Evolutionary conservation across 371 early-diverging fungal species (phyloP), one percentile per base, ranked within the genome.

Genomic region (Zancudomyces culisetae): DNA sequence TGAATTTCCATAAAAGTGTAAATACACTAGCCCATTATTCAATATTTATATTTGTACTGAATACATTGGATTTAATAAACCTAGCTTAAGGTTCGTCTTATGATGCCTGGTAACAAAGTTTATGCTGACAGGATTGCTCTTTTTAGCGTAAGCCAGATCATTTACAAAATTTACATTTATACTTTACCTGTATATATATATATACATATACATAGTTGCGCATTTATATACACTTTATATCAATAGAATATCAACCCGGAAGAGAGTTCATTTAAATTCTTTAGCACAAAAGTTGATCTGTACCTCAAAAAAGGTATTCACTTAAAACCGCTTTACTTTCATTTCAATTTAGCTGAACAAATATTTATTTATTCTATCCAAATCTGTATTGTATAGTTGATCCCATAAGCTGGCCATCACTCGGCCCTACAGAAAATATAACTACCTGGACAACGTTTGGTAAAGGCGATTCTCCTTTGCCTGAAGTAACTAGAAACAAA

Each of bases 231-330:
- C n/a, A n/a, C 21, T 49, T 40, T 24, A 19, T 40, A 28, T n/a
- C 35, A 4, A 22, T 42, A 55, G 55, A 42, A 30, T 12, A 27
- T 50, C 26, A 23, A 41, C 26, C 54, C 40, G 15, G 27, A 30
- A 26, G n/a, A 41, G n/a, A 59, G 45, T 28, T 20, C 43, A 42
- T 43, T 20, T 19, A 49, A 26, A 59, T 3, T 3, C n/a, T 3
- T 56, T 10, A 51, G 54, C 21, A 46, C 41, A 57, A 52, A 43
- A 39, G 48, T 45, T 29, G 42, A 57, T 2, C 23, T 58, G 49
- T 13, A 22, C 48, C 27, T 58, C n/a, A 52, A 56, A 26, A 57
- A 43, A 39, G 42, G 26, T 51, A 58, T n/a, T n/a, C n/a, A n/a
- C n/a, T n/a, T n/a, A n/a, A n/a, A n/a, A n/a, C n/a, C n/a, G n/a